A percentile compares a stretch with the other conserved stretches of the same genome.
These are phyloP conservation scores for Pleurozium schreberi DNA, from an alignment of 225 moss, liverwort and hornwort species.

Conservation along the genomic window DNA sequence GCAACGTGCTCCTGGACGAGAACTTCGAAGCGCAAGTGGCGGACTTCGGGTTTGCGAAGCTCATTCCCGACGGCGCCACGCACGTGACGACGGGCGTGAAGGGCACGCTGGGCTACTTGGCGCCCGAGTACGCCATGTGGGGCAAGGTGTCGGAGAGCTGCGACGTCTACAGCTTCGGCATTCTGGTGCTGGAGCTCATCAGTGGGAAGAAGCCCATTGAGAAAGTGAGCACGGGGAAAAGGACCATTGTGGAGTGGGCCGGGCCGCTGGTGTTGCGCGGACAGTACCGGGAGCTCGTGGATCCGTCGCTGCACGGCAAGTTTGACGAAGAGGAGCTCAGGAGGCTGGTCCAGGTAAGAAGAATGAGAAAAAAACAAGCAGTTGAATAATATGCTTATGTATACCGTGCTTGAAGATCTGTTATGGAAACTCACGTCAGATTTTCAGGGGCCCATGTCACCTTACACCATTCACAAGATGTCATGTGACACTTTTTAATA, in stretches of 20 bases:
- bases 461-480: neutral
- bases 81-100: conserved; percentile 93
- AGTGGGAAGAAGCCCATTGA: conserved; percentile 98
- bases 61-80: conserved; percentile 87
- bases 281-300: conserved; percentile 60
- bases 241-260: conserved; percentile 94
- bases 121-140: conserved; percentile 99
- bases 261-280: conserved; percentile 72
- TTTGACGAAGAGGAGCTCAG: conserved; percentile 59
- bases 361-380: neutral
- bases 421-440: neutral
- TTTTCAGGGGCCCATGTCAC: neutral
- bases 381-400: neutral
- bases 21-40: conserved; percentile 95
- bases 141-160: conserved; percentile 98
- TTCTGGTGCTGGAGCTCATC: conserved; percentile 77
- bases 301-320: conserved; percentile 67
- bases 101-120: conserved; percentile 85
- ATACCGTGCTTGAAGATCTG: neutral
- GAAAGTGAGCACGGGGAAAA: conserved; percentile 44
- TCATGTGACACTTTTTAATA: neutral
- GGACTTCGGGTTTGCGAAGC: conserved; percentile 92
- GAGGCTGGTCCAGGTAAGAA: conserved; percentile 53
- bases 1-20: conserved; percentile 84
- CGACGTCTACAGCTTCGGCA: conserved; percentile 98